Conservation (phyloP, 176 grass and related monocot genomes). For the Tuctoria greenei region DNA sequence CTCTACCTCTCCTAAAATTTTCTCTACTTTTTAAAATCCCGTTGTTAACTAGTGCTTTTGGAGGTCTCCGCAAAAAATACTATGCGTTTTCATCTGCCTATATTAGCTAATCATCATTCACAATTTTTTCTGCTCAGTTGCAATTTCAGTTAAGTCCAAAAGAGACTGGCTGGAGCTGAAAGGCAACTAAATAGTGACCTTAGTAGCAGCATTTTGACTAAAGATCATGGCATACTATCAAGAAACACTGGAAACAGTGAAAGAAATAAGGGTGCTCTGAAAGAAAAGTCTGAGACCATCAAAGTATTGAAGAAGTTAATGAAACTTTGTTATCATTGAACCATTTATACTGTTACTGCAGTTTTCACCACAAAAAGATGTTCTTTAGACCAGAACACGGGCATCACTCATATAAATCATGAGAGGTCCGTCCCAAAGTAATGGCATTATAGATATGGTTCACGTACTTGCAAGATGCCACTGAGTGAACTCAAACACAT, state of each 20-base stretch:
- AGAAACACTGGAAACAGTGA: background rate
- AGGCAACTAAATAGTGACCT: background rate
- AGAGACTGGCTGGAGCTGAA: background rate
- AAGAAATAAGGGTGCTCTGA: background rate
- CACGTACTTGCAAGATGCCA: background rate
- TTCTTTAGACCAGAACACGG: background rate
- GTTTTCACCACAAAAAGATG: background rate
- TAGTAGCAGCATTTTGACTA: background rate
- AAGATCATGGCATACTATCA: background rate
- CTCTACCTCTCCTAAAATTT: too few species aligned
- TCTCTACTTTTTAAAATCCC: too few species aligned
- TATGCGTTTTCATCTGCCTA: background rate
- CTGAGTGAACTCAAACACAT: background rate
- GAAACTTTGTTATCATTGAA: background rate
- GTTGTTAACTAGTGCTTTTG: too few species aligned
- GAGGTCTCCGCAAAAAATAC: background rate
- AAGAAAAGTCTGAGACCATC: background rate
- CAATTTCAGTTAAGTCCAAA: conserved; percentile 8
- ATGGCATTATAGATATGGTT: background rate
- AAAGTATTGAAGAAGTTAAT: background rate
- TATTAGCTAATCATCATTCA: background rate
- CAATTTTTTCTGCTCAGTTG: background rate
- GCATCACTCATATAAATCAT: background rate
- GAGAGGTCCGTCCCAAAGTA: conserved; percentile 7
- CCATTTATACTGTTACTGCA: background rate